Conservation (phyloP, 352 stramenopile species). For the Pythium rhizo-oryzae region DNA sequence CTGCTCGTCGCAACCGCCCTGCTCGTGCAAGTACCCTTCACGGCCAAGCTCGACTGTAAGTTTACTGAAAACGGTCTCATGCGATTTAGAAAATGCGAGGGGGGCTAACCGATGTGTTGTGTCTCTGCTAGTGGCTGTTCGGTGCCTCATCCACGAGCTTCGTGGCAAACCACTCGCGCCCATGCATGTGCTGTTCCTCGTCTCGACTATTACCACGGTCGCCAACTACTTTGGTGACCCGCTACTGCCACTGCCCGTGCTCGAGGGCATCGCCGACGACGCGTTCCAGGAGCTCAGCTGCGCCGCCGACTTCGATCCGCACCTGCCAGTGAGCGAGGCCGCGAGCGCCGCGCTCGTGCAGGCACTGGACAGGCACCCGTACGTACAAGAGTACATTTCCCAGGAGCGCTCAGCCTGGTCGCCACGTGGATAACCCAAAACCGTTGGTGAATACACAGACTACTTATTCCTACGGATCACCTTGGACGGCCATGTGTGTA, state of each 20-base stretch:
- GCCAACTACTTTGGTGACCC: conserved; percentile 68
- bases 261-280: conserved; percentile 37
- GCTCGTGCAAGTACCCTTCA: conserved; percentile 47
- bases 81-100: no score
- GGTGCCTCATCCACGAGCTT: conserved; percentile 21
- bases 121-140: conserved; percentile 14
- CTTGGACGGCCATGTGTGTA: conserved; percentile 44
- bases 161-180: conserved; percentile 23
- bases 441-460: neutral
- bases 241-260: conserved; percentile 33
- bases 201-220: conserved; percentile 46
- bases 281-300: conserved; percentile 32
- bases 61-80: neutral
- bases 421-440: neutral
- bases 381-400: conserved; percentile 50
- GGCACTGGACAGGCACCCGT: conserved; percentile 36
- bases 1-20: conserved; percentile 48
- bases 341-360: conserved; percentile 19
- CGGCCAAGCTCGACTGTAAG: conserved; percentile 48
- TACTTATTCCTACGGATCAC: neutral
- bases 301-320: conserved; percentile 21
- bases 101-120: neutral
- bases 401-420: conserved; percentile 15
- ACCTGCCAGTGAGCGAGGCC: neutral
- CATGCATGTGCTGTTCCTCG: conserved; percentile 43